Percentiles rank a stretch among this genome's conserved stretches.
Conservation (phyloP, 805 yeast genomes). For the Candida awuae region DNA sequence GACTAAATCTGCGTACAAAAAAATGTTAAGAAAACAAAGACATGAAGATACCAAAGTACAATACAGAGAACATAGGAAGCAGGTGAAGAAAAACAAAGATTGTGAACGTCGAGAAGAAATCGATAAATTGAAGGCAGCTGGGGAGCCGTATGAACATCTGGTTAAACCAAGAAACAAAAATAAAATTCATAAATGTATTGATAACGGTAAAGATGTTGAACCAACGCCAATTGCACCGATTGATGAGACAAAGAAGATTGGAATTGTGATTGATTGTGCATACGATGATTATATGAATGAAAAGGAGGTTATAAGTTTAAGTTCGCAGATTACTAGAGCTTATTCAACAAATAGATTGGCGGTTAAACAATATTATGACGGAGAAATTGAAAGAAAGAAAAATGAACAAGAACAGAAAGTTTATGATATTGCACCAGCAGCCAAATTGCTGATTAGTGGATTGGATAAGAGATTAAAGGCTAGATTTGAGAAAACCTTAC, state of each 20-base stretch:
- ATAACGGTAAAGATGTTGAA: constrained; percentile 36
- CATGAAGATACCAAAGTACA: constrained; percentile 63
- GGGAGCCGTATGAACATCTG: constrained; percentile 31
- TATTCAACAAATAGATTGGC: constrained; percentile 61
- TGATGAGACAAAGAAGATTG: constrained; percentile 10
- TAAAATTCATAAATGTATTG: constrained; percentile 15
- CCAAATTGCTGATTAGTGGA: constrained; percentile 53
- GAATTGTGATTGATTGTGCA: constrained; percentile 74
- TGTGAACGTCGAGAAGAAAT: constrained; percentile 25
- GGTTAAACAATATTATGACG: constrained; percentile 35
- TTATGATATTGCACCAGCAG: constrained; percentile 26
- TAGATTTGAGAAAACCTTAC: constrained; percentile 60
- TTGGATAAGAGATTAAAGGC: constrained; percentile 57
- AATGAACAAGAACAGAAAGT: neutral
- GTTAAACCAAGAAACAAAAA: constrained; percentile 26
- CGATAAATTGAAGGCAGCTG: constrained; percentile 30
- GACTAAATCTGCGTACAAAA: constrained; percentile 82
- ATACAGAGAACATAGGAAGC: constrained; percentile 43
- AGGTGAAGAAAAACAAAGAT: constrained; percentile 42
- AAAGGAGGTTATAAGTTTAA: constrained; percentile 58
- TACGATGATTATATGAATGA: constrained; percentile 87
- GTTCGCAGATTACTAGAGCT: constrained; percentile 73
- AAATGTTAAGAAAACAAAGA: constrained; percentile 41
- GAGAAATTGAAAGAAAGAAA: constrained; percentile 1
- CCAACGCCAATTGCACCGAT: constrained; percentile 34